Evolutionary conservation across 176 grass and related monocot genomes (phyloP).

Genomic region (Oryza meyeriana): DNA sequence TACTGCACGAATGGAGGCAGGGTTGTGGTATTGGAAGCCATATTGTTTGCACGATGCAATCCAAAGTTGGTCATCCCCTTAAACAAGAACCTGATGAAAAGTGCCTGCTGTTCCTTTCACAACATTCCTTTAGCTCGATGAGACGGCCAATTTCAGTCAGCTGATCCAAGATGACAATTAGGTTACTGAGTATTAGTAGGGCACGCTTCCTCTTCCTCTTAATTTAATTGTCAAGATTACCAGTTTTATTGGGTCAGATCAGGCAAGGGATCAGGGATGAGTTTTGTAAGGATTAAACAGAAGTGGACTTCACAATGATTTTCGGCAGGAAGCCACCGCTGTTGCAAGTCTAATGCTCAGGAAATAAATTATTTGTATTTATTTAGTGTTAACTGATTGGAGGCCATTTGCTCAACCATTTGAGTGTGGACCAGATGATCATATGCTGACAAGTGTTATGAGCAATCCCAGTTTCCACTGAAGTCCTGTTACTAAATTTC

Average conservation of each 20-base stretch:
- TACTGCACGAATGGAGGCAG: constrained; percentile 33
- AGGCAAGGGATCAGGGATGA: constrained; percentile 14
- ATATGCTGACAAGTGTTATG: constrained; percentile 22
- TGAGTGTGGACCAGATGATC: constrained; percentile 30
- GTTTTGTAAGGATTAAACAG: constrained; percentile 26
- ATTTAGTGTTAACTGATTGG: neutral
- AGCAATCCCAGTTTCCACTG: constrained; percentile 17
- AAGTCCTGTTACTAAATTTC: constrained; percentile 16
- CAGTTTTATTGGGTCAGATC: constrained; percentile 23
- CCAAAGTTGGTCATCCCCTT: constrained; percentile 26
- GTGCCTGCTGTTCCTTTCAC: constrained; percentile 39
- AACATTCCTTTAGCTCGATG: constrained; percentile 48
- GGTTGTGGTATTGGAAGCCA: constrained; percentile 21
- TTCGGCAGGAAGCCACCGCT: constrained; percentile 17
- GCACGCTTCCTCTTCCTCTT: constrained; percentile 26
- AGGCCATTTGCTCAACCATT: constrained; percentile 1
- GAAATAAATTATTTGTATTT: constrained; percentile 19
- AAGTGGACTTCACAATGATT: constrained; percentile 32
- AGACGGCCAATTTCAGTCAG: constrained; percentile 32
- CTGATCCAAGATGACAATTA: constrained; percentile 25
- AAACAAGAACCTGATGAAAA: constrained; percentile 32
- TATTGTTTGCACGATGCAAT: neutral
- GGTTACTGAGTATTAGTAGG: constrained; percentile 23
- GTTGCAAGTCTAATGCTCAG: neutral
- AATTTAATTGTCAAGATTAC: constrained; percentile 24